Percentiles rank a stretch among this genome's conserved stretches.
phyloP scores from a whole-genome alignment of 495 filamentous ascomycete species.

The Parmelia sp. region DNA sequence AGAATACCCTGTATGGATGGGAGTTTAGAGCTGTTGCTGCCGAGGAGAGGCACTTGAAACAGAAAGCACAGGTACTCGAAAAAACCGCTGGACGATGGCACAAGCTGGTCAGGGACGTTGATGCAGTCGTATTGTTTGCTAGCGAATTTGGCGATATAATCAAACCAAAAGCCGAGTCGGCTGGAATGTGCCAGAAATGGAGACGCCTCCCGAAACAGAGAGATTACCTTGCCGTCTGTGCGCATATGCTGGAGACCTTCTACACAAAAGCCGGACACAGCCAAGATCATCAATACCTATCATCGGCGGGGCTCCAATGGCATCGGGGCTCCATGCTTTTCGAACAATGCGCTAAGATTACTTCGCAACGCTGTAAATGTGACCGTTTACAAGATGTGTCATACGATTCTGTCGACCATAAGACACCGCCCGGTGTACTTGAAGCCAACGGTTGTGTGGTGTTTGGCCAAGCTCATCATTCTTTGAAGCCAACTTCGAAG shows the following conservation, averaged over 20 bases:
- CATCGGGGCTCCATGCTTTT: constrained; percentile 26
- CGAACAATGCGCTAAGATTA: constrained; percentile 13
- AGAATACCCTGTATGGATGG: constrained; percentile 21
- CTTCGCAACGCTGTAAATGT: neutral
- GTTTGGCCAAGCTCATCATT: constrained; percentile 10
- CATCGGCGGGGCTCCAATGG: constrained; percentile 25
- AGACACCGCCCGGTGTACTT: constrained; percentile 1
- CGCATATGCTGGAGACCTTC: constrained; percentile 19
- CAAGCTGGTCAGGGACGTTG: constrained; percentile 23
- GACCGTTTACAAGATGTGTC: constrained; percentile 15
- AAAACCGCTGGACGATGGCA: constrained; percentile 27
- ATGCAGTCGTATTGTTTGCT: constrained; percentile 26
- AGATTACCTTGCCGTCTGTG: constrained; percentile 25
- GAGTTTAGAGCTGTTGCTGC: constrained; percentile 26
- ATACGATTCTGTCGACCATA: neutral
- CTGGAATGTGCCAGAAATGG: constrained; percentile 22
- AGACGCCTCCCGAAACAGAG: constrained; percentile 21
- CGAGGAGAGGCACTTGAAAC: constrained; percentile 12
- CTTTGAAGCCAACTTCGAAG: neutral
- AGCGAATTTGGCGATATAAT: constrained; percentile 28
- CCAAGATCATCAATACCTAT: constrained; percentile 15
- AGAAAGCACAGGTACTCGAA: constrained; percentile 16
- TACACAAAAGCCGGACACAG: constrained; percentile 25
- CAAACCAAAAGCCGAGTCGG: neutral
- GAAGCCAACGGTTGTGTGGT: constrained; percentile 5